Percentiles rank a stretch among this genome's conserved stretches.
These are phyloP conservation scores for Lavandula angustifolia DNA, from an alignment of 257 asterid species.

Conservation along the genomic window DNA sequence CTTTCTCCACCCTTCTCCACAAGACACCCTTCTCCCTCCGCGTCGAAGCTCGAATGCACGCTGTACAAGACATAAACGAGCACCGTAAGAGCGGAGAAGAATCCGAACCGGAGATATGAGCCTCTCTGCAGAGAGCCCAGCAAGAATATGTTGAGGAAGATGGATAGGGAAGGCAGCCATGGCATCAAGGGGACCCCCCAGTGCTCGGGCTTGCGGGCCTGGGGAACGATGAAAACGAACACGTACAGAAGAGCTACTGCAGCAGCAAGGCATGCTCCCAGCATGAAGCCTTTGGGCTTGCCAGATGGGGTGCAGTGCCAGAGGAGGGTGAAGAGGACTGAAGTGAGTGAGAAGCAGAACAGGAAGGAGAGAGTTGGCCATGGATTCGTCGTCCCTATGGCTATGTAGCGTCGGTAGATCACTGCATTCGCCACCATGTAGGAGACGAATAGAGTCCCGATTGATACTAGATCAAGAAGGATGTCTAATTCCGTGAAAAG, in stretches of 20 bases:
- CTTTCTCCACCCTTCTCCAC: constrained; percentile 51
- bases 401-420: constrained; percentile 74
- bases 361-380: constrained; percentile 73
- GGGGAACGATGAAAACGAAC: constrained; percentile 68
- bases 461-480: constrained; percentile 67
- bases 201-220: constrained; percentile 70
- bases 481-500: constrained; percentile 75
- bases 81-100: constrained; percentile 65
- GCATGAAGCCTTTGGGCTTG: constrained; percentile 59
- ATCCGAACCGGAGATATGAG: constrained; percentile 73
- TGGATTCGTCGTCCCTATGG: constrained; percentile 61
- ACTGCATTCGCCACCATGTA: constrained; percentile 94
- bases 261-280: constrained; percentile 58
- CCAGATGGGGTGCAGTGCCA: constrained; percentile 74
- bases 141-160: constrained; percentile 82
- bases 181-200: constrained; percentile 99
- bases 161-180: constrained; percentile 87
- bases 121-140: constrained; percentile 67
- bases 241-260: constrained; percentile 56
- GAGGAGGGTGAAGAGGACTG: constrained; percentile 62
- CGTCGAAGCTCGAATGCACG: constrained; percentile 92
- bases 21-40: constrained; percentile 67
- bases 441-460: constrained; percentile 90
- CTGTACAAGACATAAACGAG: constrained; percentile 71
- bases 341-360: constrained; percentile 56